Conservation (phyloP, 306 rosid genomes). For the Morella rubra region DNA sequence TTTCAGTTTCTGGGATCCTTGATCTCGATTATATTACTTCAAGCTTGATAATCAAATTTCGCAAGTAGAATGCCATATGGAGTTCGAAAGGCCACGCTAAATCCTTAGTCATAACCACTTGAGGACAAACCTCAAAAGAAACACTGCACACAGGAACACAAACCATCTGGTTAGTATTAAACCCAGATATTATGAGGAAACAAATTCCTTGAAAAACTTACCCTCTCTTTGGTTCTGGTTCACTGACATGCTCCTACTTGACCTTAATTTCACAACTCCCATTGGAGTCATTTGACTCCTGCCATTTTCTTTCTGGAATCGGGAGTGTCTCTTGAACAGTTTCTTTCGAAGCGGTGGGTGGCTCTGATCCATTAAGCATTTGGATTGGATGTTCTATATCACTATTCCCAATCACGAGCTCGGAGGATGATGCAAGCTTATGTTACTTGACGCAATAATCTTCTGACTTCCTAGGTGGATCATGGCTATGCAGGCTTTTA, state of each 20-base stretch:
- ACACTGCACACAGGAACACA: too few species aligned
- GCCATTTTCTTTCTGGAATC: conserved; percentile 53
- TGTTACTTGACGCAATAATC: conserved; percentile 49
- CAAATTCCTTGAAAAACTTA: conserved; percentile 40
- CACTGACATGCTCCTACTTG: conserved; percentile 62
- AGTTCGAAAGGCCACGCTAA: too few species aligned
- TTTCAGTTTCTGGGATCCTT: too few species aligned
- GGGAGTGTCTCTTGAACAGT: conserved; percentile 41
- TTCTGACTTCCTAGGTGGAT: conserved; percentile 68
- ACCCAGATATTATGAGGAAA: conserved; percentile 20
- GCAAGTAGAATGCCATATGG: too few species aligned
- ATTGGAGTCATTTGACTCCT: conserved; percentile 37
- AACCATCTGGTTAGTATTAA: too few species aligned
- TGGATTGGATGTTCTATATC: conserved; percentile 38
- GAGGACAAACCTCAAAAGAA: too few species aligned
- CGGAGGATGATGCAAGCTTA: conserved; percentile 38
- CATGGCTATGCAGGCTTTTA: conserved; percentile 81
- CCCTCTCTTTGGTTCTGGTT: conserved; percentile 70
- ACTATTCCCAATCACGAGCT: conserved; percentile 45
- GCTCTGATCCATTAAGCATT: conserved; percentile 50
- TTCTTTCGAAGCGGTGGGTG: conserved; percentile 57
- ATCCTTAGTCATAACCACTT: too few species aligned
- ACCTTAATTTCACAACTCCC: conserved; percentile 51
- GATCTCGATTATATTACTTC: too few species aligned
- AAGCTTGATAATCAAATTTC: too few species aligned